Conservation (phyloP, 331 rosid species). For the Prunus yedoensis region DNA sequence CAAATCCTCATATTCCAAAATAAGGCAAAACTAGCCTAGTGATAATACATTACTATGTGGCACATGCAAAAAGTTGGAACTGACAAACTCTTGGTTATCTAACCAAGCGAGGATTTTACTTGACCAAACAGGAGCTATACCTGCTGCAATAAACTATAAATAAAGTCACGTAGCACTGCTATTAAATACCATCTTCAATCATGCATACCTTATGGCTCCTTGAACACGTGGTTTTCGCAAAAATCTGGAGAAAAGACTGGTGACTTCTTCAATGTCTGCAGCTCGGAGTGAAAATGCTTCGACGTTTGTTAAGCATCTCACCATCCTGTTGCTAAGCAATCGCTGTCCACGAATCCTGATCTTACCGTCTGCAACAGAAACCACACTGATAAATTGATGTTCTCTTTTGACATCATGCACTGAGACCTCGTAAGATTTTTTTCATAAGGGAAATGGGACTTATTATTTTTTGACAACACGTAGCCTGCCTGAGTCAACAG, state of each 20-base stretch:
- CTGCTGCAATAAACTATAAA: too few relatives aligned
- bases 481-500: too few relatives aligned
- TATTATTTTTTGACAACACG: too few relatives aligned
- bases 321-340: slow-evolving; percentile 56
- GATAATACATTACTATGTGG: too few relatives aligned
- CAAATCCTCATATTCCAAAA: too few relatives aligned
- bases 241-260: slow-evolving; percentile 64
- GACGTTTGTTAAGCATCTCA: slow-evolving; percentile 61
- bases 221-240: slow-evolving; percentile 64
- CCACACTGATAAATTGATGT: not conserved
- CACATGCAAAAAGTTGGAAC: too few relatives aligned
- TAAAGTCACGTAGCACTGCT: too few relatives aligned
- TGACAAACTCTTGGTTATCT: too few relatives aligned
- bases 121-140: too few relatives aligned
- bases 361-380: slow-evolving; percentile 53
- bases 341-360: slow-evolving; percentile 51
- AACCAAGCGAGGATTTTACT: too few relatives aligned
- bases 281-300: slow-evolving; percentile 76
- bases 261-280: slow-evolving; percentile 76
- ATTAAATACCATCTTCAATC: too few relatives aligned
- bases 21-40: too few relatives aligned
- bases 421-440: not conserved
- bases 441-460: not conserved
- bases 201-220: slow-evolving; percentile 67
- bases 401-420: not conserved